A percentile compares a stretch with the other conserved stretches of the same genome.
phyloP scores from a whole-genome alignment of 2,329 filamentous ascomycete species.

The Cercospora berteroae region DNA sequence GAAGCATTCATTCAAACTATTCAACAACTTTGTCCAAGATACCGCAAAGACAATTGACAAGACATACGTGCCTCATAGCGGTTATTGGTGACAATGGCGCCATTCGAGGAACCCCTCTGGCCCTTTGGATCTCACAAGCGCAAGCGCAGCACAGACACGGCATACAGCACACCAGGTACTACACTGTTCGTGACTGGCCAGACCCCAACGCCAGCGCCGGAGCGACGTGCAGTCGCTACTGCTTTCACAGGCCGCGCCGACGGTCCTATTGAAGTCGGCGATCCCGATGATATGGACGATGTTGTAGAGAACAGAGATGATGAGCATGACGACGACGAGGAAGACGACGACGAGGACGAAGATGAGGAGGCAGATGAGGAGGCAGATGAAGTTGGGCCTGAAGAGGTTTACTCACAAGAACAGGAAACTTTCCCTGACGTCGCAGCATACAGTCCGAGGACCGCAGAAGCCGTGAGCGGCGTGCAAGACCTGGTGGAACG shows the following conservation, averaged over 20 bases:
- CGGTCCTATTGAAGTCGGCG: background rate
- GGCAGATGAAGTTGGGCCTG: background rate
- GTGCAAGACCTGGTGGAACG: background rate
- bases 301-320: background rate
- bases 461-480: background rate
- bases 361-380: too few species aligned
- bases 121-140: too few species aligned
- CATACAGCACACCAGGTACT: background rate
- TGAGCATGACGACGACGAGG: background rate
- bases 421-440: background rate
- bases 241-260: background rate
- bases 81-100: background rate
- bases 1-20: background rate
- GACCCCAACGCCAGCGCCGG: conserved; percentile 8
- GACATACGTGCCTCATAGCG: background rate
- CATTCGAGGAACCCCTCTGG: background rate
- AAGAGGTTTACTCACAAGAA: background rate
- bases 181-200: conserved; percentile 3
- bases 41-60: background rate
- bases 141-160: background rate
- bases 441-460: background rate
- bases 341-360: background rate
- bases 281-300: background rate
- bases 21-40: background rate
- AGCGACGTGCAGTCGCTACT: background rate